Base-by-base conservation (phyloP, 208 protist species). In the Trypanosoma congolense region DNA sequence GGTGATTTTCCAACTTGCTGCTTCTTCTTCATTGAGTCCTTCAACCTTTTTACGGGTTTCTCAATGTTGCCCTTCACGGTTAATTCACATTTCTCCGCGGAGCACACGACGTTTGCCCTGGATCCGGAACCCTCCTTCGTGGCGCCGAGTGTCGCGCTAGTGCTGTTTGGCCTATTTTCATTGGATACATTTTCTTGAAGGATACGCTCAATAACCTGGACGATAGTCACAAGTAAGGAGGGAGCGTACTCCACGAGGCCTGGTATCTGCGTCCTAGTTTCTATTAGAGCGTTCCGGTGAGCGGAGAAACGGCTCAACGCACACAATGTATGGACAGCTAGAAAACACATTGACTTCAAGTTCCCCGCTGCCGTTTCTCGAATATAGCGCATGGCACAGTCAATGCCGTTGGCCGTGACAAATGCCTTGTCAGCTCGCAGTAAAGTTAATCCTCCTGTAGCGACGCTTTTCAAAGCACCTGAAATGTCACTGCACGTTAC, bases 321-420 rank as follows among this genome's bases (percentile, higher is more conserved):
- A 10, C 70, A 76, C 10, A 88, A 46, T 19, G 73, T 56, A 26
- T 66, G 38, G 12, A 83, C 42, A n/a, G 75, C 81, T 51, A 61
- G 56, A 31, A 55, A 70, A 51, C 80, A 73, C 47, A 81, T 68
- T 6, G 18, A 21, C 42, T 85, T 72, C n/a, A 73, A 55, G 16
- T 62, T 43, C 1, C 12, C 40, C 30, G 60, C 16, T 16, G 71
- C 69, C 0, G 79, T 72, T 9, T 63, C 56, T 24, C 43, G 46
- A 56, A 87, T 56, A 44, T 79, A 91, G 33, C 47, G 75, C 31
- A 87, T 59, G 16, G 74, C 68, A 29, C 75, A 66, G 21, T 55
- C 40, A 10, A 91, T 73, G 21, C 74, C 83, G 38, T 65, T 71
- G 3, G 70, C 65, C 12, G 60, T 69, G 36, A 87, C 63, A 52